phyloP scores from a whole-genome alignment of 2,329 filamentous ascomycete species.

The Plenodomus tracheiphilus region DNA sequence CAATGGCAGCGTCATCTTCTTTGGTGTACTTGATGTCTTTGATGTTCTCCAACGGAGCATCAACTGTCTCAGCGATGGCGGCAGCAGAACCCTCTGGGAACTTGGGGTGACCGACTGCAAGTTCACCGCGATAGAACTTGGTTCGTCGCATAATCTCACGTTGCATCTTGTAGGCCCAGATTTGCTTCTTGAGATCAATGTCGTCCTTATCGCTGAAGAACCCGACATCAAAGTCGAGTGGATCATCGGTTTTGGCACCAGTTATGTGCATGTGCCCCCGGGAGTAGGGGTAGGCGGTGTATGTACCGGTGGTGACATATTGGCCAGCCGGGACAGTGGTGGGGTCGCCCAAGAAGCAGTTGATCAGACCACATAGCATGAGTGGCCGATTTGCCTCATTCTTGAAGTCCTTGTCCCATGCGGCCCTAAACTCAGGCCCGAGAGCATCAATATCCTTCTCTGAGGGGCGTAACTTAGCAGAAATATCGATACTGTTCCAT shows the following conservation, averaged over 20 bases:
- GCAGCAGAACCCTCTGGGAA: slow-evolving; percentile 25
- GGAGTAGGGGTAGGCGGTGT: slow-evolving; percentile 64
- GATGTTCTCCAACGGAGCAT: slow-evolving; percentile 11
- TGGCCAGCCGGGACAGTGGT: slow-evolving; percentile 46
- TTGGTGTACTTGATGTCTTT: slow-evolving; percentile 26
- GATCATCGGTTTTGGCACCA: slow-evolving; percentile 48
- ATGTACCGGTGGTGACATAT: slow-evolving; percentile 58
- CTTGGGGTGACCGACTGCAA: slow-evolving; percentile 28
- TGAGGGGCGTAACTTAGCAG: slow-evolving; percentile 60
- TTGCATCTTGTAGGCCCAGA: slow-evolving; percentile 68
- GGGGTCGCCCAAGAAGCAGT: slow-evolving; percentile 36
- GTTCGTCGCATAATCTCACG: slow-evolving; percentile 63
- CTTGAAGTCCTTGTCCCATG: slow-evolving; percentile 62
- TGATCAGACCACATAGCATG: slow-evolving; percentile 49
- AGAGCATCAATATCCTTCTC: slow-evolving; percentile 57
- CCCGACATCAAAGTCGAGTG: slow-evolving; percentile 61
- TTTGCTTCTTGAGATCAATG: slow-evolving; percentile 61
- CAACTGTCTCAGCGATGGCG: slow-evolving; percentile 11
- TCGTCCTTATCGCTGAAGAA: slow-evolving; percentile 60
- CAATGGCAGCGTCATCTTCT: slow-evolving; percentile 43
- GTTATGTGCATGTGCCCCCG: slow-evolving; percentile 65
- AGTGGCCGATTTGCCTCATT: slow-evolving; percentile 52
- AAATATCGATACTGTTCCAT: slow-evolving; percentile 62
- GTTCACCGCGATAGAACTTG: slow-evolving; percentile 51
- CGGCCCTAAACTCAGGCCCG: slow-evolving; percentile 56